These are phyloP conservation scores for Eucommia ulmoides DNA, from an alignment of 257 asterid species.

Conservation along the genomic window DNA sequence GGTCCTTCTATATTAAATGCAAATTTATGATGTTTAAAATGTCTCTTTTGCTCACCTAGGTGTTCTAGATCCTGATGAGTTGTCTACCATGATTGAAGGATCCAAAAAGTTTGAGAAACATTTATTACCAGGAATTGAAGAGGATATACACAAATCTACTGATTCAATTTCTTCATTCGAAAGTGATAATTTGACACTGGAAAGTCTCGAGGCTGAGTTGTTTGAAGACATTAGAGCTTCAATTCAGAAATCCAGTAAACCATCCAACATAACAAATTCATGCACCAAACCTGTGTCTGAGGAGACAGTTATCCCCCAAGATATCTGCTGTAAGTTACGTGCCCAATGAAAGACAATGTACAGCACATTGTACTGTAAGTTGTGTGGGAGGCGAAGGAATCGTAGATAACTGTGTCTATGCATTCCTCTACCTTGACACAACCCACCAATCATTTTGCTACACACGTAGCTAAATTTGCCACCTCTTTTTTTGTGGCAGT, in stretches of 20 bases:
- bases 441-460: too few species aligned
- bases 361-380: too few species aligned
- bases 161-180: constrained; percentile 73
- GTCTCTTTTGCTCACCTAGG: constrained; percentile 28
- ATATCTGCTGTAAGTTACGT: constrained; percentile 52
- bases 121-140: constrained; percentile 57
- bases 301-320: constrained; percentile 20
- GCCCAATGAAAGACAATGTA: too few species aligned
- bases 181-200: constrained; percentile 61
- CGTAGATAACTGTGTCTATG: too few species aligned
- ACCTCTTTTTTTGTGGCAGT: too few species aligned
- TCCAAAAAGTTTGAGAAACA: constrained; percentile 33
- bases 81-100: constrained; percentile 60
- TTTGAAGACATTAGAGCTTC: constrained; percentile 95
- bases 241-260: constrained; percentile 73
- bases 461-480: too few species aligned
- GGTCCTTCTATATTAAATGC: too few species aligned
- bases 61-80: constrained; percentile 73
- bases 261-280: constrained; percentile 19
- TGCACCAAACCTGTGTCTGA: constrained; percentile 21
- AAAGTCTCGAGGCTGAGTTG: constrained; percentile 65
- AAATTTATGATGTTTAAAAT: too few species aligned
- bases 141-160: constrained; percentile 53
- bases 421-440: too few species aligned
- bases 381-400: too few species aligned